Evolutionary conservation across 2,329 filamentous ascomycete species (phyloP), one percentile per base, ranked within the genome.

Genomic region (Trichoderma sp.): DNA sequence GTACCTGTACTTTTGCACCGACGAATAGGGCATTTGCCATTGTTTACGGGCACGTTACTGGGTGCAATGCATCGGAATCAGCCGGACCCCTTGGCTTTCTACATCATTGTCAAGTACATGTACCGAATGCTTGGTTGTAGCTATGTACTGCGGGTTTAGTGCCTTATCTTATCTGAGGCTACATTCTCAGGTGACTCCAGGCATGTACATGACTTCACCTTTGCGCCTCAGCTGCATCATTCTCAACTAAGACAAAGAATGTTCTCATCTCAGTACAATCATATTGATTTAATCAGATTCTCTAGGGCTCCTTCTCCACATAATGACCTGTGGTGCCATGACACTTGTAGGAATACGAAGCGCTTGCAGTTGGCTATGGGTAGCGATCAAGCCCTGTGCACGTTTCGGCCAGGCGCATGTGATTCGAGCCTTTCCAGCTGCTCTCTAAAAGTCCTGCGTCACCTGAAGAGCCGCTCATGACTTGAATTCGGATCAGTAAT

Each of bases 331-430:
- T 49, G n/a, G 46, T 49, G 46, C 13, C 5, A 49, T 49, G 21
- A 49, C 6, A 49, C 46, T 43, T 43, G 39, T 8, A 43, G 18
- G 16, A 49, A 49, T 24, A 49, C 46, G 46, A 49, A 49, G n/a
- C 43, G 21, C 32, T 34, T 60, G 58, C 37, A 46, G 16, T 51
- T 56, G 61, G 28, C 28, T 28, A 56, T 18, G 28, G 28, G 32
- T 8, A 28, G 16, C 34, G 24, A 24, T 46, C 34, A 54, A 39
- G 5, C 14, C 13, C 51, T 32, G 49, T 24, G 51, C 63, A 66
- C 63, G 63, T 51, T 51, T 59, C 37, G 39, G 49, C 37, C 28
- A 58, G 63, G 26, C 51, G 63, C 63, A 66, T 66, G 63, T 66
- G 63, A 66, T 66, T 66, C 63, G 54, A 39, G 49, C 49, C 16